Base-by-base conservation (phyloP, 169 alveolate species). In the Cytauxzoon felis region DNA sequence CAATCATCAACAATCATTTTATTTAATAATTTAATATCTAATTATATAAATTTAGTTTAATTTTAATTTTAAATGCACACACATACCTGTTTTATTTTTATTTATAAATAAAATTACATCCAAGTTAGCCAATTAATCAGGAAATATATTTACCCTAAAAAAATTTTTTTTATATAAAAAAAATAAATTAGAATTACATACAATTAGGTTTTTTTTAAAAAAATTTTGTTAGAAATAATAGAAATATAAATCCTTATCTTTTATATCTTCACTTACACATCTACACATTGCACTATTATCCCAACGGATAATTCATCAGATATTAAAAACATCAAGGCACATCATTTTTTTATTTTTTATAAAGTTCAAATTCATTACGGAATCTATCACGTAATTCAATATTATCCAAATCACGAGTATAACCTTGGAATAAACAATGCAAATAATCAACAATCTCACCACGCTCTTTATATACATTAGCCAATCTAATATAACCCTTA, bases 401-500 rank as follows among this genome's bases (percentile, higher is more conserved):
- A 54, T 72, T 62, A 50, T 49, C 54, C 45, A 78, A 24, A 40
- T 72, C 82, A 3, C 64, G 69, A 3, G 67, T 38, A 34, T 57
- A 72, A 2, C 80, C 85, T 41, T 75, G 80, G 65, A 64, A 75
- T 13, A 75, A 48, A 45, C 58, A 47, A 56, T 64, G 63, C 33
- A 75, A 50, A 41, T 75, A 75, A 41, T 75, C 79, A 6, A 65
- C 80, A 42, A 47, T 45, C 43, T 45, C 40, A n/a, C 58, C 65
- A 34, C 11, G 13, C 26, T 38, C 78, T 40, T 56, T 63, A 51
- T 75, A 52, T 45, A 58, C 78, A 27, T 30, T 41, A 23, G 85
- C 85, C 40, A 64, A 52, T 2, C 85, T 18, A 48, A 64, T 32
- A 61, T 75, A 64, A 23, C 78, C 85, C 61, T 75, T 75, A 16